Conservation (phyloP, 2,329 filamentous ascomycete genomes). For the Neospermospora avenae region DNA sequence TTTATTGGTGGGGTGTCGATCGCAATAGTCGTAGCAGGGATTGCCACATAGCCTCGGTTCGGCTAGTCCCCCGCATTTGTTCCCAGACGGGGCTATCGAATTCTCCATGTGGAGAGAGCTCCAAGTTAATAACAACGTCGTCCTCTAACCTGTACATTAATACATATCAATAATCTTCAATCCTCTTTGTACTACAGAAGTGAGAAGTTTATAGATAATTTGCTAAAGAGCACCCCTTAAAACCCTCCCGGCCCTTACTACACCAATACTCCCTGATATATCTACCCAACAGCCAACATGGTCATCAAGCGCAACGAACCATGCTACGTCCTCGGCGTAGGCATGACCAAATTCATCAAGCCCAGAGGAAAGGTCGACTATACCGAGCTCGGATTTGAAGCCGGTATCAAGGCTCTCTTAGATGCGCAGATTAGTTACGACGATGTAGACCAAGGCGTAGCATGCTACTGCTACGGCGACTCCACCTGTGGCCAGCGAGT, state of each 20-base stretch:
- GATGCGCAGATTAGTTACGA: conserved; percentile 93
- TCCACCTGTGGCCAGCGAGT: conserved; percentile 92
- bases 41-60: background rate
- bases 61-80: background rate
- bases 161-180: background rate
- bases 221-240: background rate
- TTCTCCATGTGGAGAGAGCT: background rate
- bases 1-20: background rate
- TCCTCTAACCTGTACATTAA: background rate
- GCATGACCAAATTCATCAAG: conserved; percentile 99
- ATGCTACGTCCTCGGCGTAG: conserved; percentile 88
- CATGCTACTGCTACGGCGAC: conserved; percentile 98
- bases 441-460: conserved; percentile 89
- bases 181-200: background rate
- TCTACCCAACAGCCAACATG: conserved; percentile 9
- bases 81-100: background rate
- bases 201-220: background rate
- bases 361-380: conserved; percentile 92
- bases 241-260: background rate
- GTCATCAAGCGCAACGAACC: conserved; percentile 22
- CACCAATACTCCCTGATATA: background rate
- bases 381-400: conserved; percentile 90
- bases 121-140: background rate
- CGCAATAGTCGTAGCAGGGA: background rate
- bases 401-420: conserved; percentile 50